Evolutionary conservation across 768 basidiomycete genomes (phyloP).

Genomic region (Mycena sanguinolenta): DNA sequence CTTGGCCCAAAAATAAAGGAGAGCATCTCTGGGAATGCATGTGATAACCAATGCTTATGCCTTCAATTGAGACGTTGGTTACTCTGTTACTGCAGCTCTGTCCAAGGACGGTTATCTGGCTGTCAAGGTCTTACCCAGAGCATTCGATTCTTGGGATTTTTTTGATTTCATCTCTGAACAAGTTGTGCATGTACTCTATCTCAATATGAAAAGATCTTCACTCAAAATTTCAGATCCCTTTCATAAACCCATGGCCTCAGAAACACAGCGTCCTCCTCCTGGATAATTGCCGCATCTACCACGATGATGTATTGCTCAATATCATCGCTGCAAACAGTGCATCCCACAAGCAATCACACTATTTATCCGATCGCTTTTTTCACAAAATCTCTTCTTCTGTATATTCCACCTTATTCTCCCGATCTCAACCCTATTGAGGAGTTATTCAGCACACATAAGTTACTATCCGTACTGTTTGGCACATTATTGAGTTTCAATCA

Average conservation of each 20-base stretch:
- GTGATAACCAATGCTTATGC: conserved; percentile 11
- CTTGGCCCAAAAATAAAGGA: conserved; percentile 36
- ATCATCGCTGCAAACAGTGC: conserved; percentile 6
- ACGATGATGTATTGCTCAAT: conserved; percentile 33
- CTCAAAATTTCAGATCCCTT: not conserved
- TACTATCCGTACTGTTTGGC: not conserved
- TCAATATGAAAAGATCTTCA: not conserved
- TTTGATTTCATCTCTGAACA: not conserved
- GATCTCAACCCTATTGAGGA: conserved; percentile 18
- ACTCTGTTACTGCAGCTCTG: conserved; percentile 2
- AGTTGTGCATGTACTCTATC: not conserved
- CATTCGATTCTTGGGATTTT: conserved; percentile 11
- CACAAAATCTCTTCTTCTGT: conserved; percentile 5
- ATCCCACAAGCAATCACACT: not conserved
- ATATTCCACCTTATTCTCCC: conserved; percentile 11
- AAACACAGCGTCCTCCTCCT: conserved; percentile 41
- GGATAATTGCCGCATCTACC: conserved; percentile 47
- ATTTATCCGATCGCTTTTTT: not conserved
- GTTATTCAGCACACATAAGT: conserved; percentile 11
- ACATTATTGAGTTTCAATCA: not conserved
- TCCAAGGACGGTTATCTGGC: conserved; percentile 14
- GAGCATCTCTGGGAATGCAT: conserved; percentile 34
- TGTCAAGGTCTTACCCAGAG: conserved; percentile 10
- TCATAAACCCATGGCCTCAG: conserved; percentile 41
- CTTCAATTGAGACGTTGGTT: conserved; percentile 4